Percentiles rank a stretch among this genome's conserved stretches.
Conservation (phyloP, 1,284 basidiomycete species). For the Sutorius eximius region DNA sequence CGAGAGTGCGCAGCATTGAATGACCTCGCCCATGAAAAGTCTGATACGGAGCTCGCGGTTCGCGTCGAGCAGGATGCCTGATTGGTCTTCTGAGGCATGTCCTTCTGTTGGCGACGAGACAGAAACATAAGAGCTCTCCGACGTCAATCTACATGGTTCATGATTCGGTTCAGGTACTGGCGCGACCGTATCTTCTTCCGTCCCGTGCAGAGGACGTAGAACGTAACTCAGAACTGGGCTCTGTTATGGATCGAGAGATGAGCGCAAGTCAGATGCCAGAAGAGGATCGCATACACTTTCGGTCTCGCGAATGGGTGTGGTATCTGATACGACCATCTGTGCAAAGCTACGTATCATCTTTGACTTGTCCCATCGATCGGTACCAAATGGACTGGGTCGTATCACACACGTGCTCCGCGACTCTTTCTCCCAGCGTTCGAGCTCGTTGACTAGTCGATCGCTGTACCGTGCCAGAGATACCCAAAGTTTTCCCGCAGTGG, state of each 20-base stretch:
- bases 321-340: constrained; percentile 46
- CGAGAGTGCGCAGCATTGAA: not conserved
- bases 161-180: constrained; percentile 30
- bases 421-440: constrained; percentile 60
- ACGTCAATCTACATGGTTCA: constrained; percentile 3
- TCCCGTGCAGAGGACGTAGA: constrained; percentile 39
- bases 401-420: constrained; percentile 43
- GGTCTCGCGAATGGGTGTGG: constrained; percentile 11
- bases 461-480: constrained; percentile 76
- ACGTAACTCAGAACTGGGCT: constrained; percentile 45
- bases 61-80: constrained; percentile 64
- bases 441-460: constrained; percentile 59
- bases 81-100: not conserved
- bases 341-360: constrained; percentile 82
- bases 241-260: constrained; percentile 30
- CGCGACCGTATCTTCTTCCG: constrained; percentile 42
- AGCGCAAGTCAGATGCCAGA: not conserved
- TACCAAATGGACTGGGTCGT: constrained; percentile 45
- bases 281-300: constrained; percentile 16
- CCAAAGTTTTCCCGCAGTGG: constrained; percentile 56
- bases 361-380: constrained; percentile 61
- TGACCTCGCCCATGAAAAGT: constrained; percentile 72
- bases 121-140: constrained; percentile 3
- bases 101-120: not conserved
- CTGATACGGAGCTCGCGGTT: constrained; percentile 75